These are phyloP conservation scores for Leishmania major DNA, from an alignment of 208 protist species.

Conservation along the genomic window DNA sequence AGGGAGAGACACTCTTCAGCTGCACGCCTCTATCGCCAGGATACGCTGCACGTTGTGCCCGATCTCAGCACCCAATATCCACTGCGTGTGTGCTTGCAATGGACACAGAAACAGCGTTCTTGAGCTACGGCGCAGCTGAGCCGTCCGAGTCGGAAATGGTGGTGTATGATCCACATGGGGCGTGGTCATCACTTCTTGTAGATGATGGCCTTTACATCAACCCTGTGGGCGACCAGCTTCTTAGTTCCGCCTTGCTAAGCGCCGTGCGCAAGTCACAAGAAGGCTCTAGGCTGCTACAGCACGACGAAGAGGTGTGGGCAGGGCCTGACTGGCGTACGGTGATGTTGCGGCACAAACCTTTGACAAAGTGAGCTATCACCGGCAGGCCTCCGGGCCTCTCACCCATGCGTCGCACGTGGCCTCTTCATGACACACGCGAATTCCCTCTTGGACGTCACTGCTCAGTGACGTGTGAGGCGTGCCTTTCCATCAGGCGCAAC, in stretches of 20 bases:
- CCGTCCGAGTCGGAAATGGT: conserved; percentile 19
- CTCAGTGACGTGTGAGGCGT: not conserved
- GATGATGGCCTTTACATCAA: conserved; percentile 56
- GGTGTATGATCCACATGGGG: conserved; percentile 5
- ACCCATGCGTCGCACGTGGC: not conserved
- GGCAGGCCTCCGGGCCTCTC: not conserved
- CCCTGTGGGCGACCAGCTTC: conserved; percentile 23
- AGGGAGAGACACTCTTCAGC: conserved; percentile 15
- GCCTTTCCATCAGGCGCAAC: not conserved
- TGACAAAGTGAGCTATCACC: not conserved
- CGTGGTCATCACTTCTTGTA: conserved; percentile 30
- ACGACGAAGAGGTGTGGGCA: conserved; percentile 22
- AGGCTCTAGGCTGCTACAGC: conserved; percentile 6
- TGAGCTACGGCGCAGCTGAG: conserved; percentile 30
- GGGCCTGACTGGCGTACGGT: conserved; percentile 16
- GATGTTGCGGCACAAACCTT: not conserved
- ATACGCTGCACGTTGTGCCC: conserved; percentile 25
- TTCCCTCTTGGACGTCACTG: not conserved
- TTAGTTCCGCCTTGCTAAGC: conserved; percentile 42
- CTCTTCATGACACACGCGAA: not conserved
- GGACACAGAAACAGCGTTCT: conserved; percentile 33
- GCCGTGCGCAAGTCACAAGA: conserved; percentile 28
- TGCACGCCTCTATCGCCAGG: conserved; percentile 33
- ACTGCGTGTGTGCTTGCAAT: conserved; percentile 32
- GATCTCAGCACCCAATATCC: conserved; percentile 12